Conservation (phyloP, 2,329 filamentous ascomycete species). For the Emericellopsis atlantica region DNA sequence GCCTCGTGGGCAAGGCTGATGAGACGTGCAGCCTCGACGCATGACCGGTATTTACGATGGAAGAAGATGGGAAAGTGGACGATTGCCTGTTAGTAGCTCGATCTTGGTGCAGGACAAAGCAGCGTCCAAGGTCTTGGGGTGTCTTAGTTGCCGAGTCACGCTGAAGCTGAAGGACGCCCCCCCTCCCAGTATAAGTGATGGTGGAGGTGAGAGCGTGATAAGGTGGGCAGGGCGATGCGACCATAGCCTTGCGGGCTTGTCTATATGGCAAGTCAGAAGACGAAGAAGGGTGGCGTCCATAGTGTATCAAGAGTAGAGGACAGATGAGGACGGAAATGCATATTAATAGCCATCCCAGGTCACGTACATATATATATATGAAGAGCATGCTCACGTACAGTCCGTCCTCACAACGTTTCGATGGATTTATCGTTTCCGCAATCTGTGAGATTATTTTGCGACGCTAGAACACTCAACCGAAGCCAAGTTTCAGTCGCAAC, state of each 20-base stretch:
- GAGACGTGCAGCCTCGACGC: constrained; percentile 1
- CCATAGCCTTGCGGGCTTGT: neutral
- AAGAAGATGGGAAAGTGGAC: neutral
- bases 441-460: too few relatives aligned
- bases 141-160: constrained; percentile 24
- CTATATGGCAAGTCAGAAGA: constrained; percentile 1
- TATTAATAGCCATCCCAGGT: too few relatives aligned
- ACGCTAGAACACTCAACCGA: too few relatives aligned
- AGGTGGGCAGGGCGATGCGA: constrained; percentile 6
- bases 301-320: neutral
- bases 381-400: too few relatives aligned
- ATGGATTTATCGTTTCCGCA: too few relatives aligned
- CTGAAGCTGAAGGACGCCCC: constrained; percentile 14
- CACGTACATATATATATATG: too few relatives aligned
- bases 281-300: neutral
- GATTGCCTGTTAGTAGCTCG: constrained; percentile 6
- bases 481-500: too few relatives aligned
- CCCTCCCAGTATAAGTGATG: constrained; percentile 5
- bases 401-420: too few relatives aligned
- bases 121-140: constrained; percentile 16
- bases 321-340: neutral
- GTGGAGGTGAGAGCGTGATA: constrained; percentile 6
- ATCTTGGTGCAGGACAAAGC: constrained; percentile 10
- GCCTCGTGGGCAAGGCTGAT: constrained; percentile 3
- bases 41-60: constrained; percentile 1